Evolutionary conservation across 164 flowering plant species (phyloP).

Genomic region (Warburgia ugandensis): DNA sequence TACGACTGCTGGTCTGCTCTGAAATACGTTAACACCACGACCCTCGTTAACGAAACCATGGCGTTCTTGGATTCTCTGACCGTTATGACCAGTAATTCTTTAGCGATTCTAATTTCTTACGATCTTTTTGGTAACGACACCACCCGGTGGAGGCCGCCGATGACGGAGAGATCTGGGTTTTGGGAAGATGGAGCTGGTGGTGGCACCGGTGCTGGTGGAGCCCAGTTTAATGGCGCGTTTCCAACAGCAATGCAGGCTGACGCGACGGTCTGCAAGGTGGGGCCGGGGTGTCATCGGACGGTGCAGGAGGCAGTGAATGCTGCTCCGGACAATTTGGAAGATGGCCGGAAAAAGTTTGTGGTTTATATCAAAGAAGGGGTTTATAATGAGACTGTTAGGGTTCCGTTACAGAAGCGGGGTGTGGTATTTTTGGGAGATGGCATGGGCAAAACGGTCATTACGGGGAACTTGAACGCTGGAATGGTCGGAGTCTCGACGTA

Average conservation of each 20-base stretch:
- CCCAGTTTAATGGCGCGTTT: slow-evolving; percentile 22
- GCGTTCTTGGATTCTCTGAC: slow-evolving; percentile 35
- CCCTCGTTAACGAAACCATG: slow-evolving; percentile 45
- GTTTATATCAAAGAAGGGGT: slow-evolving; percentile 64
- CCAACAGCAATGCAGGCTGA: slow-evolving; percentile 21
- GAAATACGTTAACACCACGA: slow-evolving; percentile 57
- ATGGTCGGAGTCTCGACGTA: slow-evolving; percentile 60
- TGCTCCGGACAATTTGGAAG: slow-evolving; percentile 39
- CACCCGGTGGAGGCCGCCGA: slow-evolving; percentile 51
- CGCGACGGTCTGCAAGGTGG: slow-evolving; percentile 66
- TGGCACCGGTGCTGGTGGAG: slow-evolving; percentile 37
- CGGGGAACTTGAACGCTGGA: slow-evolving; percentile 50
- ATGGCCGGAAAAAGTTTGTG: slow-evolving; percentile 38
- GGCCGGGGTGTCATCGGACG: slow-evolving; percentile 32
- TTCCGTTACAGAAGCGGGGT: slow-evolving; percentile 64
- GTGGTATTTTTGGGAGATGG: slow-evolving; percentile 88
- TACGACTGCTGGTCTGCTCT: slow-evolving; percentile 68
- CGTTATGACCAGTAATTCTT: slow-evolving; percentile 42
- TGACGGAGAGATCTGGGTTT: slow-evolving; percentile 83
- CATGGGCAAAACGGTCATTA: slow-evolving; percentile 82
- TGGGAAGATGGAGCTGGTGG: slow-evolving; percentile 40
- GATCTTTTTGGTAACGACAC: slow-evolving; percentile 42
- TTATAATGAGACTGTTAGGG: slow-evolving; percentile 67
- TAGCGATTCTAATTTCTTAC: slow-evolving; percentile 58
- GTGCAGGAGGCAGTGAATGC: slow-evolving; percentile 77